phyloP scores from a whole-genome alignment of 2,329 filamentous ascomycete genomes.

The Alternaria panax region DNA sequence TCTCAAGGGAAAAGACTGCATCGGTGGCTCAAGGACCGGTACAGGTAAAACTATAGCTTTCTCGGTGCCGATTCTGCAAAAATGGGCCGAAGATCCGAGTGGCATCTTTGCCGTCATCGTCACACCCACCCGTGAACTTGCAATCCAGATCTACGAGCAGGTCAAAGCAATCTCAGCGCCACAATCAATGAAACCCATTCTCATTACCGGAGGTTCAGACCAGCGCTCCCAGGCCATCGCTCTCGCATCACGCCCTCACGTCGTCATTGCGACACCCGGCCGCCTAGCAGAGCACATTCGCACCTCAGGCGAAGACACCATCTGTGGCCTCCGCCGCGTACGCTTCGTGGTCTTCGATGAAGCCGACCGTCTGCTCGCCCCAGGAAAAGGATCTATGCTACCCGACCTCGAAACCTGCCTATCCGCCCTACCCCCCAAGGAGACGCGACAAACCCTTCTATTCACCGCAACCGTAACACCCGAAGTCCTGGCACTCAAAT shows the following conservation, averaged over 20 bases:
- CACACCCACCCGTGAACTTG: conserved; percentile 78
- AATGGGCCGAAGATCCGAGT: conserved; percentile 89
- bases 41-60: conserved; percentile 98
- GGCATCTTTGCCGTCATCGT: conserved; percentile 90
- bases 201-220: conserved; percentile 92
- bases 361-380: conserved; percentile 85
- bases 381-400: conserved; percentile 85
- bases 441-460: conserved; percentile 86
- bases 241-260: conserved; percentile 80
- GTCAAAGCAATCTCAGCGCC: conserved; percentile 90
- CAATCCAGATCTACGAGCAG: conserved; percentile 95
- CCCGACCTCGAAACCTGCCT: conserved; percentile 91
- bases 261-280: conserved; percentile 91
- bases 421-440: conserved; percentile 76
- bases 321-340: conserved; percentile 79
- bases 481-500: conserved; percentile 86
- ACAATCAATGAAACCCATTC: conserved; percentile 82
- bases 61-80: conserved; percentile 90
- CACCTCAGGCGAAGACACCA: conserved; percentile 89
- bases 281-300: conserved; percentile 92
- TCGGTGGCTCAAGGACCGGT: conserved; percentile 92
- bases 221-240: conserved; percentile 91
- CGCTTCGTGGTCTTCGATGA: conserved; percentile 93
- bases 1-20: conserved; percentile 85
- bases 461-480: conserved; percentile 96